Base-by-base conservation (phyloP, 2,329 filamentous ascomycete species). In the Ophiostoma triangulosporum region DNA sequence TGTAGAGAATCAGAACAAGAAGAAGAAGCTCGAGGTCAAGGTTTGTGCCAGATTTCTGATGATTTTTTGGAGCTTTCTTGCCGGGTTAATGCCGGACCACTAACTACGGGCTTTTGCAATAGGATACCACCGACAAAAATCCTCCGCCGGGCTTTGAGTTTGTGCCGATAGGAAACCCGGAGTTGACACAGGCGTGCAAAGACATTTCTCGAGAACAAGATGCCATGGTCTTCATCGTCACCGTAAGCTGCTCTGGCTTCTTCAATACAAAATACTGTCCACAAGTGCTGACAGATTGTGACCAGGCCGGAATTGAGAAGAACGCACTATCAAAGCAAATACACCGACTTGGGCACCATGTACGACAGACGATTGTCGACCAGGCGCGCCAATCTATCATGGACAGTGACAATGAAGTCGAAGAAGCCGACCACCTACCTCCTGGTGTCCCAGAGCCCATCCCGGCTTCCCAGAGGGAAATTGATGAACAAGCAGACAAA, bases 141-240 rank as follows among this genome's bases (percentile, higher is more conserved):
- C 78, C 80, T 14, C 79, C 79, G 11, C 77, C 78, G 1, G 79
- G 78, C 43, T 83, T 78, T 62, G 73, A 76, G 57, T 83, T 82
- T 62, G 73, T 84, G 43, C 77, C 80, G 31, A 74, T 77, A 50
- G 80, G 80, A 50, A 77, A 83, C 58, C 80, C 80, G 22, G 70
- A 74, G 57, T 66, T 84, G 61, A 83, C 79, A 5, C 69, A 68
- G 53, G 67, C 71, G 43, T 84, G 81, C 70, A 84, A 84, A 64
- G 80, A 84, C 60, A 64, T 83, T 20, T 84, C 80, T 1, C 72
- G 81, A 58, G 76, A 81, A 59, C 70, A 71, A 50, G 79, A 73
- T 60, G 78, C 77, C 45, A 77, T 81, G 74, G 77, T 83, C 15
- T 84, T 81, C 60, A 82, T 84, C 55, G 80, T 84, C 48, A 80